phyloP scores from a whole-genome alignment of 768 basidiomycete genomes.

The Pleurotus citrinopileatus region DNA sequence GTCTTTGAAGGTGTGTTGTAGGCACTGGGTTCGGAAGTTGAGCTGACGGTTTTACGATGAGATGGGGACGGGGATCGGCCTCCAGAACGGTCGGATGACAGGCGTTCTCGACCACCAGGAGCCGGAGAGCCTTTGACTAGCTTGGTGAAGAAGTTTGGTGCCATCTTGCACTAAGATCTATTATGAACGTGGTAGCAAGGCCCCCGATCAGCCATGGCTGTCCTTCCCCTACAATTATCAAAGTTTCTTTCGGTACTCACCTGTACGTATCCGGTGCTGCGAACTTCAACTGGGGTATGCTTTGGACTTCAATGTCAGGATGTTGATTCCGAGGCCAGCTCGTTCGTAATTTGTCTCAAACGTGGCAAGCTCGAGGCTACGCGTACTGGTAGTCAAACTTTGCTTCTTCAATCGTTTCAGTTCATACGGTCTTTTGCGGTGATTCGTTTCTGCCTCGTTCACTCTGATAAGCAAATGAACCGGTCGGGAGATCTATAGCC shows the following conservation, averaged over 20 bases:
- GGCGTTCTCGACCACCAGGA: slow-evolving; percentile 26
- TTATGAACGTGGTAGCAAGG: neutral
- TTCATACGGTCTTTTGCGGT: too few relatives aligned
- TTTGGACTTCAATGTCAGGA: too few relatives aligned
- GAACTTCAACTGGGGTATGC: too few relatives aligned
- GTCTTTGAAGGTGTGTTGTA: slow-evolving; percentile 11
- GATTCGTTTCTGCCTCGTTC: too few relatives aligned
- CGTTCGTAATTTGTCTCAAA: too few relatives aligned
- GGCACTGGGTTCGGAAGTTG: slow-evolving; percentile 11
- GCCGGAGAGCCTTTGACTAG: slow-evolving; percentile 30
- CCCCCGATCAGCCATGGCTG: neutral
- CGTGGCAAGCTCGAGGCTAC: too few relatives aligned
- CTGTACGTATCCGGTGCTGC: too few relatives aligned
- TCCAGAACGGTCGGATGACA: slow-evolving; percentile 17
- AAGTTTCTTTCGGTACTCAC: neutral
- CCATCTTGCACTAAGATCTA: slow-evolving; percentile 21
- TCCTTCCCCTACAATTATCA: neutral
- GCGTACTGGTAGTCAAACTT: too few relatives aligned
- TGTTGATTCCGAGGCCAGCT: too few relatives aligned
- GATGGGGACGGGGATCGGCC: slow-evolving; percentile 22
- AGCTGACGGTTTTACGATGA: slow-evolving; percentile 16
- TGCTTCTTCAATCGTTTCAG: too few relatives aligned
- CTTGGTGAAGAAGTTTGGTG: slow-evolving; percentile 36
- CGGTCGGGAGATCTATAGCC: too few relatives aligned
- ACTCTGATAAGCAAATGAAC: too few relatives aligned